Evolutionary conservation across 2,329 filamentous ascomycete species (phyloP).

Genomic region (Alternaria sp.): DNA sequence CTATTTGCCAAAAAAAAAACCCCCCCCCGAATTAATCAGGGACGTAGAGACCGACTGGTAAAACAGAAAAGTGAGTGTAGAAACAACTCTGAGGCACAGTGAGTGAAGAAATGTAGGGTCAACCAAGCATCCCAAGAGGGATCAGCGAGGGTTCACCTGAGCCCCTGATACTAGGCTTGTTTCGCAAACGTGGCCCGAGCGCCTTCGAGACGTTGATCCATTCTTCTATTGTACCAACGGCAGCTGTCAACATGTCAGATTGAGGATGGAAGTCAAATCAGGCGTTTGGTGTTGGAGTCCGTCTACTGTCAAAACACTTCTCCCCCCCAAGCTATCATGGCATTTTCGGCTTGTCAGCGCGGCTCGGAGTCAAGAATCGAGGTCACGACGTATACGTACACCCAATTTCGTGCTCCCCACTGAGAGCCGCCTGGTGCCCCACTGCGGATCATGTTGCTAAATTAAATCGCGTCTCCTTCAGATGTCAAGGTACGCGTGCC

Average conservation of each 20-base stretch:
- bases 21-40: slow-evolving; percentile 34
- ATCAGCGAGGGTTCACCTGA: slow-evolving; percentile 31
- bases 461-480: slow-evolving; percentile 18
- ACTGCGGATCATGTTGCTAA: slow-evolving; percentile 30
- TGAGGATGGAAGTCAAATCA: background rate
- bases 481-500: slow-evolving; percentile 19
- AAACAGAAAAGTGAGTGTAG: slow-evolving; percentile 41
- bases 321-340: background rate
- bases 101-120: slow-evolving; percentile 43
- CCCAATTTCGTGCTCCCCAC: slow-evolving; percentile 29
- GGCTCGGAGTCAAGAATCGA: background rate
- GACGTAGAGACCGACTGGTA: slow-evolving; percentile 43
- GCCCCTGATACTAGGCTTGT: slow-evolving; percentile 41
- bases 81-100: slow-evolving; percentile 47
- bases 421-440: slow-evolving; percentile 22
- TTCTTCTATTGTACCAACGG: background rate
- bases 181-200: slow-evolving; percentile 28
- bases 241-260: slow-evolving; percentile 5
- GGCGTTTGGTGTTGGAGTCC: background rate
- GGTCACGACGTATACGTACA: slow-evolving; percentile 29
- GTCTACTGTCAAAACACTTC: background rate
- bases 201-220: slow-evolving; percentile 4
- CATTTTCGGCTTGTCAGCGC: background rate
- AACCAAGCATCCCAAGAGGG: slow-evolving; percentile 38
- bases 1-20: slow-evolving; percentile 25